Evolutionary conservation across 129 eudicot genomes (phyloP).

Genomic region (Solidago caesia): DNA sequence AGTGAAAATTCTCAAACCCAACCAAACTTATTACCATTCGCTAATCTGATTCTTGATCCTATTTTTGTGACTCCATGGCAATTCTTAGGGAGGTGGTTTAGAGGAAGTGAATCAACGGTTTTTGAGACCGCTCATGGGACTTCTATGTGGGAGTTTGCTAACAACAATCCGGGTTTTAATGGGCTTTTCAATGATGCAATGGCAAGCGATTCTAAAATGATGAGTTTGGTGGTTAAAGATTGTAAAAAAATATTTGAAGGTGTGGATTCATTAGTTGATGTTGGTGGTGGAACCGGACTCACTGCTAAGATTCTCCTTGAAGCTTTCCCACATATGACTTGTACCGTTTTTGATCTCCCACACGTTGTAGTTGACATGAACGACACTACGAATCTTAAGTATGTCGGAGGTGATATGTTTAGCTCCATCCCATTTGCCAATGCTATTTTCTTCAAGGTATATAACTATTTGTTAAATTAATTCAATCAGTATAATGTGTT

Average conservation of each 20-base stretch:
- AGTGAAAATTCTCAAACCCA: conserved; percentile 2
- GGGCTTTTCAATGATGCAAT: conserved; percentile 32
- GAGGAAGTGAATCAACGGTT: conserved; percentile 17
- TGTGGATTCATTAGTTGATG: conserved; percentile 46
- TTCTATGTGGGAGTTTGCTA: conserved; percentile 28
- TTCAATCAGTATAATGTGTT: background rate
- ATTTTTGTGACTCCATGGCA: conserved; percentile 24
- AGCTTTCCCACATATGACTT: conserved; percentile 38
- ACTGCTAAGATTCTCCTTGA: conserved; percentile 30
- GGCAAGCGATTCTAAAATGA: conserved; percentile 36
- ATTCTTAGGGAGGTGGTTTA: conserved; percentile 29
- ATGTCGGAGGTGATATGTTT: conserved; percentile 52
- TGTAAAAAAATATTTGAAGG: conserved; percentile 36
- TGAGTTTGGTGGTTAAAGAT: conserved; percentile 20
- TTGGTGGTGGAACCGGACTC: conserved; percentile 54
- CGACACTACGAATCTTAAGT: conserved; percentile 29
- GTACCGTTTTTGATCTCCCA: conserved; percentile 54
- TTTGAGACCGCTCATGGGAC: conserved; percentile 34
- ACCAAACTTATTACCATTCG: conserved; percentile 27
- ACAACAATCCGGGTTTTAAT: conserved; percentile 24
- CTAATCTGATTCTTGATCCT: conserved; percentile 6
- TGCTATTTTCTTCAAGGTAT: conserved; percentile 41
- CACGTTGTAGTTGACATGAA: conserved; percentile 36
- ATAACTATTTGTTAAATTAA: background rate
- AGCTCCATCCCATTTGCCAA: conserved; percentile 41